phyloP scores from a whole-genome alignment of 2,329 filamentous ascomycete species.

The Venturia carpophila region DNA sequence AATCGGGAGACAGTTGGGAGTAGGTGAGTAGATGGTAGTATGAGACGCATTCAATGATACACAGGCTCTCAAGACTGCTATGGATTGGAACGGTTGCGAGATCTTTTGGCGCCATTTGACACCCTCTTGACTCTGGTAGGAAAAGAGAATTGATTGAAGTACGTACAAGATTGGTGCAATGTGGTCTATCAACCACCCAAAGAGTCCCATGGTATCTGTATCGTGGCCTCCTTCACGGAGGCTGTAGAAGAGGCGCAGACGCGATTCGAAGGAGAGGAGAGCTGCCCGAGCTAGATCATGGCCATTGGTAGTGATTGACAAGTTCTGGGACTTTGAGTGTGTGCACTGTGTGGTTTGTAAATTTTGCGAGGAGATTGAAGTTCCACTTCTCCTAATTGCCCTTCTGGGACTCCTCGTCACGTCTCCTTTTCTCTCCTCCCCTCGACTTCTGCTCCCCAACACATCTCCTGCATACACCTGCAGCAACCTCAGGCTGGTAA shows the following conservation, averaged over 20 bases:
- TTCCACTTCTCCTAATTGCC: background rate
- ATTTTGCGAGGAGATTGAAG: background rate
- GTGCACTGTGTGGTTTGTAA: background rate
- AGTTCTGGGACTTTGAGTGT: background rate
- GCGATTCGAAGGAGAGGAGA: background rate
- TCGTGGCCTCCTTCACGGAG: conserved; percentile 4
- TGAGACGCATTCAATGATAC: no score
- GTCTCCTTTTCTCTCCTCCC: background rate
- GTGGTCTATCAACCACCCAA: conserved; percentile 29
- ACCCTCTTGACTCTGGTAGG: background rate
- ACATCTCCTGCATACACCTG: background rate
- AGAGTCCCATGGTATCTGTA: conserved; percentile 28
- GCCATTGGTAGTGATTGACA: background rate
- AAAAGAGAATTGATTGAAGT: background rate
- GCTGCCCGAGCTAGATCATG: background rate
- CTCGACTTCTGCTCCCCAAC: background rate
- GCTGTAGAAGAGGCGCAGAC: background rate
- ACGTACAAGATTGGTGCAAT: conserved; percentile 34
- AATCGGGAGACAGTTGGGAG: no score
- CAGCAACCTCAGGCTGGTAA: background rate
- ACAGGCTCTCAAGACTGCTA: no score
- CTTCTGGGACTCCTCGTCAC: background rate
- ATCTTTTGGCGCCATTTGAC: no score
- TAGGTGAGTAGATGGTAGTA: no score
- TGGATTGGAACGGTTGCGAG: no score